Evolutionary conservation across 2,329 filamentous ascomycete genomes (phyloP).

Genomic region (Monosporascus sp.): DNA sequence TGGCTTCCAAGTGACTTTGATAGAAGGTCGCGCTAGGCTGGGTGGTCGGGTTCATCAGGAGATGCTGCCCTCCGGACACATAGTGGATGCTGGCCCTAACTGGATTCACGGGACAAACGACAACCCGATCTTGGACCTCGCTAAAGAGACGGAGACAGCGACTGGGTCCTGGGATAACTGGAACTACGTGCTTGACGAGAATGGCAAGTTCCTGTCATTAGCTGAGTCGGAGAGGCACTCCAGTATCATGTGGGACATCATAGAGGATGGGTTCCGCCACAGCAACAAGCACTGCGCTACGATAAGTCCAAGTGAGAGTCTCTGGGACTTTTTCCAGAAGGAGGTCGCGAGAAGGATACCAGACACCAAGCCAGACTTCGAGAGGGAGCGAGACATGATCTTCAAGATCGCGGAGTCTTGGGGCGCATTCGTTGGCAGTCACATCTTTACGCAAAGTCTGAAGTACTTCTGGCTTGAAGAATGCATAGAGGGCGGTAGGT

Average conservation of each 20-base stretch:
- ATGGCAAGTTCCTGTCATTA: conserved; percentile 45
- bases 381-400: conserved; percentile 37
- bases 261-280: conserved; percentile 62
- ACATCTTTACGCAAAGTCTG: conserved; percentile 60
- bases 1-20: conserved; percentile 62
- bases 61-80: conserved; percentile 37
- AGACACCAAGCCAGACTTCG: conserved; percentile 35
- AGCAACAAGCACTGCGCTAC: conserved; percentile 53
- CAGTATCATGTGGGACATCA: conserved; percentile 61
- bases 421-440: conserved; percentile 67
- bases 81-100: conserved; percentile 65
- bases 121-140: conserved; percentile 66
- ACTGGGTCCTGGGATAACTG: conserved; percentile 45
- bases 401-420: conserved; percentile 58
- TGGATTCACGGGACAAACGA: conserved; percentile 73
- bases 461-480: conserved; percentile 78
- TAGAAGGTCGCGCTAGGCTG: conserved; percentile 63
- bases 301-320: conserved; percentile 42
- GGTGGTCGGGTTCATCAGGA: conserved; percentile 60
- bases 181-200: conserved; percentile 52
- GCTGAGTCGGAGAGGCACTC: conserved; percentile 43
- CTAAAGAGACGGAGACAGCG: conserved; percentile 53
- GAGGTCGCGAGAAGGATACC: conserved; percentile 42
- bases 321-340: conserved; percentile 49
- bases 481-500: conserved; percentile 64